Conservation (phyloP, 2,329 filamentous ascomycete genomes). For the Alternaria brassicae region DNA sequence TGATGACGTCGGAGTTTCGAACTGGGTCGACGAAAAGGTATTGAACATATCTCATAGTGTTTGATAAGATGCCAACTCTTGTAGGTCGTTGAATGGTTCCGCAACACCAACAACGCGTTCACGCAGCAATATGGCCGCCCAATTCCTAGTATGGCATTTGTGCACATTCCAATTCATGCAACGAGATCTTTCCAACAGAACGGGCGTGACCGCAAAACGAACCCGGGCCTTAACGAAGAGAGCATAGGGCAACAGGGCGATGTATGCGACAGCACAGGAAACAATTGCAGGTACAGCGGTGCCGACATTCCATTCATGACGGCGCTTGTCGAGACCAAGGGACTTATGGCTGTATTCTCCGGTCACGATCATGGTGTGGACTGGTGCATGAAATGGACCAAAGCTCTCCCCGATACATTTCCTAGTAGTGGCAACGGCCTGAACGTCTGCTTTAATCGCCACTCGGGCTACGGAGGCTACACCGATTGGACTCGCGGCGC, state of each 20-base stretch:
- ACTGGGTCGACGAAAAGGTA: slow-evolving; percentile 37
- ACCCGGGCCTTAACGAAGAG: slow-evolving; percentile 51
- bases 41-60: not conserved
- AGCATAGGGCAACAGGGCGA: slow-evolving; percentile 34
- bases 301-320: slow-evolving; percentile 70
- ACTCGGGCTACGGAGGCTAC: slow-evolving; percentile 74
- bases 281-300: slow-evolving; percentile 46
- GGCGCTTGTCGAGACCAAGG: slow-evolving; percentile 62
- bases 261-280: slow-evolving; percentile 20
- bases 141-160: slow-evolving; percentile 62
- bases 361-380: slow-evolving; percentile 68
- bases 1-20: slow-evolving; percentile 15
- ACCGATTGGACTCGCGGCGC: slow-evolving; percentile 68
- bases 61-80: slow-evolving; percentile 6
- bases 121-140: slow-evolving; percentile 37
- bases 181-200: slow-evolving; percentile 52
- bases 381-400: slow-evolving; percentile 53
- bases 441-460: slow-evolving; percentile 67
- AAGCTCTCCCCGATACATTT: slow-evolving; percentile 37
- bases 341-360: slow-evolving; percentile 60
- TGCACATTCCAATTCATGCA: slow-evolving; percentile 58
- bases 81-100: slow-evolving; percentile 41
- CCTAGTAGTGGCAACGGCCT: slow-evolving; percentile 54
- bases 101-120: slow-evolving; percentile 22
- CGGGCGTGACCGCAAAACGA: slow-evolving; percentile 53